These are phyloP conservation scores for Sordaria brevicollis DNA, from an alignment of 495 filamentous ascomycete species.

Conservation along the genomic window DNA sequence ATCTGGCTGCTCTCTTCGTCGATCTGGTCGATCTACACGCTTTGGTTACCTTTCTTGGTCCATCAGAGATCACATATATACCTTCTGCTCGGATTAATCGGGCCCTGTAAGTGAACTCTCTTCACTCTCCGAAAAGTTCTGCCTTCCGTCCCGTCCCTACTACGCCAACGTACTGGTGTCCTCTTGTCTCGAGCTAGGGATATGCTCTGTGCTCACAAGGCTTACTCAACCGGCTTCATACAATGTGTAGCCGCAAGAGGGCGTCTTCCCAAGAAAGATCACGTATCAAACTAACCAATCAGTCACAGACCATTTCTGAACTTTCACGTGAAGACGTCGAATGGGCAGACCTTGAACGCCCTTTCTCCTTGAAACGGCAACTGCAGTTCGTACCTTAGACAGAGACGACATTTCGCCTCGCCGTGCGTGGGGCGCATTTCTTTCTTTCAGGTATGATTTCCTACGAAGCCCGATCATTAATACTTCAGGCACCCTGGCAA, in stretches of 20 bases:
- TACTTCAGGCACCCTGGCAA: background rate
- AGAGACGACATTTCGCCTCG: background rate
- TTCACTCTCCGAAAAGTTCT: background rate
- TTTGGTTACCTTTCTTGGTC: background rate
- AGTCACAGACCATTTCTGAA: background rate
- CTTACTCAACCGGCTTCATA: background rate
- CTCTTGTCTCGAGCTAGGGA: background rate
- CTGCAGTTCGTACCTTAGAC: background rate
- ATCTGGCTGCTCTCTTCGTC: background rate
- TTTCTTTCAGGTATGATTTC: background rate
- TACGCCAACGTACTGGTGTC: background rate
- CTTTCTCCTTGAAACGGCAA: background rate
- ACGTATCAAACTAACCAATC: background rate
- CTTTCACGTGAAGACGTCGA: background rate
- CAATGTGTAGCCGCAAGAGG: background rate
- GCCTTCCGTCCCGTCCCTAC: background rate
- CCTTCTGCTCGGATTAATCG: background rate
- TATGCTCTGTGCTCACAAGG: background rate
- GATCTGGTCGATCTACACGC: background rate
- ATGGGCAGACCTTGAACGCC: background rate
- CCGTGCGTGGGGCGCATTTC: background rate
- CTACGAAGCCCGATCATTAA: background rate
- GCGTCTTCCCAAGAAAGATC: background rate
- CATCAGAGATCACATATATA: background rate
- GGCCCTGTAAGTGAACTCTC: background rate